phyloP scores from a whole-genome alignment of 768 basidiomycete species.

The Tricholoma flavovirens region DNA sequence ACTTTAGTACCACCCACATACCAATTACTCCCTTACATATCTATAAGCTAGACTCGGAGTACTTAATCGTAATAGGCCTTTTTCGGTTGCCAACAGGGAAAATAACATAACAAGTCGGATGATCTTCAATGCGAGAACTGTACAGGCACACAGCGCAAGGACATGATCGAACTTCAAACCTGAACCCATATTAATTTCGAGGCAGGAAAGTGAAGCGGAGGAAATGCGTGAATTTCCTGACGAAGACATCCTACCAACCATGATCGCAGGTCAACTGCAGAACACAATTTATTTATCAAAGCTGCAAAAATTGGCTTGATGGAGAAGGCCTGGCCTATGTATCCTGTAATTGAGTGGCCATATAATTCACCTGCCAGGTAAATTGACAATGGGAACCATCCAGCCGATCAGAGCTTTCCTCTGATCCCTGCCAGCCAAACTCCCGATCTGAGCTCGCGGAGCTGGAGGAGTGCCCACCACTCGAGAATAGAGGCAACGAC shows the following conservation, averaged over 20 bases:
- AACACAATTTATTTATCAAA: no score
- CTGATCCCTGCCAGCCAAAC: conserved; percentile 56
- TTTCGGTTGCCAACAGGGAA: not conserved
- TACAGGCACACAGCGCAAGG: not conserved
- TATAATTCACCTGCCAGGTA: no score
- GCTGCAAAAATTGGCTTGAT: no score
- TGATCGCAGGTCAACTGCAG: no score
- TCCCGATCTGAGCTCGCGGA: conserved; percentile 50
- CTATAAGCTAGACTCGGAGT: not conserved
- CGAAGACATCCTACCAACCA: no score
- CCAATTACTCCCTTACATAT: not conserved
- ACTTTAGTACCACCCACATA: not conserved
- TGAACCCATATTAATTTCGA: not conserved
- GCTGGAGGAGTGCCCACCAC: conserved; percentile 53
- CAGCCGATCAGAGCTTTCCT: conserved; percentile 36
- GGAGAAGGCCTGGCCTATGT: no score
- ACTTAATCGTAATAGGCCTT: not conserved
- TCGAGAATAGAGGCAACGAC: conserved; percentile 61
- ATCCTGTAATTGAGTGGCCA: no score
- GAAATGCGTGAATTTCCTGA: not conserved
- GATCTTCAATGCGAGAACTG: not conserved
- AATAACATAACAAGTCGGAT: no score
- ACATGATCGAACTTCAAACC: not conserved
- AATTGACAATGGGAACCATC: no score
- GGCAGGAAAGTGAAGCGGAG: not conserved